phyloP scores from a whole-genome alignment of 1,284 basidiomycete species.

The Cryptococcus deneoformans region DNA sequence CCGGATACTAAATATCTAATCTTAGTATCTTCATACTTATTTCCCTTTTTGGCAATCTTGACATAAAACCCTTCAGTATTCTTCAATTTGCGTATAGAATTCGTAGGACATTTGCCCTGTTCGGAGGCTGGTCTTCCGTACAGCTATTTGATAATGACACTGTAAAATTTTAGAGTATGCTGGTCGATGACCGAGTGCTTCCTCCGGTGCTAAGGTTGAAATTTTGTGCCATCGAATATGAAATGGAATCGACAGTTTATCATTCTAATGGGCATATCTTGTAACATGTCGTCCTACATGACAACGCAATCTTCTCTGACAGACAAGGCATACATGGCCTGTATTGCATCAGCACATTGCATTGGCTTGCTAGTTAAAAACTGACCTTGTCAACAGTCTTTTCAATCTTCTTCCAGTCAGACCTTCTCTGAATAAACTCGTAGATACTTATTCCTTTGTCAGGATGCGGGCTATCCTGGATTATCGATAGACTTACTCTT shows the following conservation, averaged over 20 bases:
- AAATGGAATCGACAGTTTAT: too few relatives aligned
- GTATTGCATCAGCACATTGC: neutral
- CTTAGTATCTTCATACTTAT: neutral
- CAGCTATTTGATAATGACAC: neutral
- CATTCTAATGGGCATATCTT: neutral
- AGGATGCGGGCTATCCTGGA: neutral
- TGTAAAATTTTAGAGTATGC: too few relatives aligned
- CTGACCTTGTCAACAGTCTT: constrained; percentile 88
- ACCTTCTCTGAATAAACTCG: constrained; percentile 86
- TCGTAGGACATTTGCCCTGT: neutral
- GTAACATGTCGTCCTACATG: constrained; percentile 33
- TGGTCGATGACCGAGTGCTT: too few relatives aligned
- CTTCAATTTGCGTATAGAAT: neutral
- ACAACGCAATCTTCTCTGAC: constrained; percentile 85
- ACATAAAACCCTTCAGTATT: neutral
- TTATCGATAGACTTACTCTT: constrained; percentile 59
- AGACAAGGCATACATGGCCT: constrained; percentile 79
- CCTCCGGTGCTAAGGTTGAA: too few relatives aligned
- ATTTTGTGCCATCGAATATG: too few relatives aligned
- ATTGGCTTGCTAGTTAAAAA: neutral
- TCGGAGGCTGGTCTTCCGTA: too few relatives aligned
- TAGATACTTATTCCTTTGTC: constrained; percentile 62
- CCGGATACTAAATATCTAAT: constrained; percentile 11
- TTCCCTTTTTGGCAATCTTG: neutral
- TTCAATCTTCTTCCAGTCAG: constrained; percentile 97